Base-by-base conservation (phyloP, 2,329 filamentous ascomycete genomes). In the Ilyonectria sp. region DNA sequence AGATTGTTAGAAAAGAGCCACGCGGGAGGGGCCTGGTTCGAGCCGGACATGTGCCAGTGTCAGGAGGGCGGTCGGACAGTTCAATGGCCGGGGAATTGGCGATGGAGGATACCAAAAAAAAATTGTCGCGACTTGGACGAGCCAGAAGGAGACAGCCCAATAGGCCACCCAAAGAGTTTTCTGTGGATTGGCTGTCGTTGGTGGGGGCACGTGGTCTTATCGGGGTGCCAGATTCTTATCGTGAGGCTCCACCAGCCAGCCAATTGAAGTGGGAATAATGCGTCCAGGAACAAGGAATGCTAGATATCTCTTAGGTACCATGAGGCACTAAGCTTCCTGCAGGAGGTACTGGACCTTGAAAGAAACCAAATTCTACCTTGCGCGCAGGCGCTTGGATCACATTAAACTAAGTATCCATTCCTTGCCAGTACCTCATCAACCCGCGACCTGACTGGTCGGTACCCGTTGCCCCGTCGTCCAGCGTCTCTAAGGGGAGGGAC, bases 1-100 rank as follows among this genome's bases (percentile, higher is more conserved):
- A 71, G 70, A 73, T 84, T 84, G 62, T 83, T 84, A 53, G 81
- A 81, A 70, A 84, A 84, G 59, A 84, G 79, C 83, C 83, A 84
- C 56, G 81, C 71, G 31, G 83, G 83, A 73, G 78, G 81, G 59
- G 72, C 71, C 60, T 73, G 68, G 37, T 73, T 73, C 59, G 73
- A 63, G 55, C 74, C 68, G 63, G 79, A 80, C 81, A 83, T 83
- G 75, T 77, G 73, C 72, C 60, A 63, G 65, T 52, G 40, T 47
- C 53, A 60, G 17, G 35, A 31, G 7, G n/a, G 53, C 58, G 15
- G 60, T 59, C 50, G 43, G 26, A 15, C 54, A 65, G 59, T 65
- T 47, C 52, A 65, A 46, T 52, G 44, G 55, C 50, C 44, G 19
- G 63, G 43, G 63, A 58, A 61, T 56, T 60, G 66, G 23, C 23